Conservation (phyloP, 768 basidiomycete genomes). For the Chiua virens region DNA sequence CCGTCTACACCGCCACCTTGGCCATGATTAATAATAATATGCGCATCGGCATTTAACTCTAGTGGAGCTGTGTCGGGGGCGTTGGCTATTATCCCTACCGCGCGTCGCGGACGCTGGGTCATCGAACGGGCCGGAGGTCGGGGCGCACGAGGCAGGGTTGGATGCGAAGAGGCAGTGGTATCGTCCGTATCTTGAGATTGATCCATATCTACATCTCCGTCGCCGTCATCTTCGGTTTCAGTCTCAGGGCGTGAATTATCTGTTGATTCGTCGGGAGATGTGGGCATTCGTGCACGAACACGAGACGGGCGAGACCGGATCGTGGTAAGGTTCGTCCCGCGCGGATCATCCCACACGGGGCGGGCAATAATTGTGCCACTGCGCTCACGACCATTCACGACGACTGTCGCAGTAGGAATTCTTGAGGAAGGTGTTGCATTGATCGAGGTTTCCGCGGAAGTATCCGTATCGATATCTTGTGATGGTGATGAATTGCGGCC, state of each 20-base stretch:
- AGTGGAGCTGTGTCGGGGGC: conserved; percentile 33
- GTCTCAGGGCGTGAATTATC: conserved; percentile 65
- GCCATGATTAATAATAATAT: conserved; percentile 52
- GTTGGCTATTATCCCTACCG: conserved; percentile 51
- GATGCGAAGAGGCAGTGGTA: conserved; percentile 23
- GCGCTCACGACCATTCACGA: conserved; percentile 63
- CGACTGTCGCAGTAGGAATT: conserved; percentile 60
- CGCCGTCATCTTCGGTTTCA: conserved; percentile 78
- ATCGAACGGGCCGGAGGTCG: conserved; percentile 31
- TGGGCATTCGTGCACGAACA: conserved; percentile 30
- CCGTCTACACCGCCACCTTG: conserved; percentile 38
- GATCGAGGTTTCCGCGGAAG: conserved; percentile 61
- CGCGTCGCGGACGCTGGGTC: conserved; percentile 37
- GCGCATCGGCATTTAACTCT: conserved; percentile 46
- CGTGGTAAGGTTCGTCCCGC: conserved; percentile 21
- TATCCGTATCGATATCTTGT: conserved; percentile 56
- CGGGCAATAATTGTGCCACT: conserved; percentile 76
- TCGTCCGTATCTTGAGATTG: conserved; percentile 36
- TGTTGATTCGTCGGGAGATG: conserved; percentile 44
- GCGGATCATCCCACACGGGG: conserved; percentile 53
- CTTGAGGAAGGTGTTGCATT: conserved; percentile 60
- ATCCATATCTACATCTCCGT: conserved; percentile 53
- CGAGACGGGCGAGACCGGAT: conserved; percentile 32
- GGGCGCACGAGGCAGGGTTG: conserved; percentile 32
- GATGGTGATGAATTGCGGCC: conserved; percentile 22